Evolutionary conservation across 2,329 filamentous ascomycete genomes (phyloP), one percentile per base, ranked within the genome.

Genomic region (Blumeriella jaapii): DNA sequence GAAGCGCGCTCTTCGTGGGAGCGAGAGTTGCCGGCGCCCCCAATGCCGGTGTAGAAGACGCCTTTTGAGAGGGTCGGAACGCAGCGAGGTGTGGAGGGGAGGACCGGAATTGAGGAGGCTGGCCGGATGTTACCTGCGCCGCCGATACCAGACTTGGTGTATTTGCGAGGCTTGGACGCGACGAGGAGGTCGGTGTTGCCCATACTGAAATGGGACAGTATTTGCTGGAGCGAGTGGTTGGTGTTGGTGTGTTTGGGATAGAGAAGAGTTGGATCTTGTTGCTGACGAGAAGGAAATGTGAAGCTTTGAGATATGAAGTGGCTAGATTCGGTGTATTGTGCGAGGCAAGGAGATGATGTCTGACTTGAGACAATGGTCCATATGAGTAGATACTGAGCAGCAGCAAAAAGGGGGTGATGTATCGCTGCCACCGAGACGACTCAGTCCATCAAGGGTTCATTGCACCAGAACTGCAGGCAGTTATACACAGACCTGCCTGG

Each of bases 141-240:
- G 23, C 44, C 41, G 10, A 44, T 44, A 35, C 39, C 36, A 13
- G 38, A 39, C n/a, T 36, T 42, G 28, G 25, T 33, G 31, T 37
- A 42, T 22, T 22, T 6, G 22, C 11, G 22, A 7, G 11, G n/a
- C 23, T 14, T 28, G 32, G 29, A 29, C 20, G 11, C 6, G n/a
- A 10, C 9, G 29, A 36, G 24, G 32, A 40, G 34, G 17, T 12
- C 14, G 13, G 25, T 20, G 6, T 31, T 23, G 10, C 20, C 13
- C 25, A 26, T 32, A 33, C 20, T 29, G 6, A 18, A 20, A 14
- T 31, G 15, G 20, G 38, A 40, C 38, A 40, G 36, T 28, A 22
- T 29, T 24, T n/a, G 19, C n/a, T n/a, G n/a, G n/a, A n/a, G n/a
- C n/a, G 19, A n/a, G 13, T 6, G 19, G 24, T 14, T 7, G 12